Conservation (phyloP, 441 rosid species). For the Syzygium syzygioides region DNA sequence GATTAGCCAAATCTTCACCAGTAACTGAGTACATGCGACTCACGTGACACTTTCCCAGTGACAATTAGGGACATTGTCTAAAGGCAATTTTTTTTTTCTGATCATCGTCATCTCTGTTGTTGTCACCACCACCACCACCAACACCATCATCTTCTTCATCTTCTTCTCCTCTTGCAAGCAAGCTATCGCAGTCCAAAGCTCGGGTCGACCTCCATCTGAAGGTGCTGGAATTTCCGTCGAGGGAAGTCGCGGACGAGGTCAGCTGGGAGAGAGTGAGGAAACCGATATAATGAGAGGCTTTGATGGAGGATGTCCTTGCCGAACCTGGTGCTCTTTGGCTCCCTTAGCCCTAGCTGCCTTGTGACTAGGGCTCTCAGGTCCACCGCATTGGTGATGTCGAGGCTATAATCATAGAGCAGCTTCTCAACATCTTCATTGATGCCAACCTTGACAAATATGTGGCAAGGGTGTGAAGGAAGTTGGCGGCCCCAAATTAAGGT, state of each 20-base stretch:
- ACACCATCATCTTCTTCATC: not conserved
- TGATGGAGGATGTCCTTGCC: no score
- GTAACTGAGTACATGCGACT: no score
- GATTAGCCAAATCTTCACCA: not conserved
- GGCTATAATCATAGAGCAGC: conserved; percentile 19
- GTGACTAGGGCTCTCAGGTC: conserved; percentile 29
- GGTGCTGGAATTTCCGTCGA: not conserved
- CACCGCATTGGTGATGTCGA: not conserved
- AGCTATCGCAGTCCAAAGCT: not conserved
- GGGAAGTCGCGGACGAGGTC: no score
- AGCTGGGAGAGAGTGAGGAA: no score
- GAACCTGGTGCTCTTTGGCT: conserved; percentile 21
- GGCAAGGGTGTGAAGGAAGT: conserved; percentile 23
- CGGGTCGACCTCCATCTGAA: not conserved
- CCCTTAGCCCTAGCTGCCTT: not conserved
- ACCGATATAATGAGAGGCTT: no score
- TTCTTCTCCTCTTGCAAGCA: not conserved
- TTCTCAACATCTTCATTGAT: conserved; percentile 28
- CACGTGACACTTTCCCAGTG: not conserved
- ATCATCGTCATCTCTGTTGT: not conserved
- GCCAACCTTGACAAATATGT: conserved; percentile 36
- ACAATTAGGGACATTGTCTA: not conserved
- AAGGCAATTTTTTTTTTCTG: not conserved
- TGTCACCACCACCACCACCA: not conserved
- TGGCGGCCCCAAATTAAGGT: not conserved